phyloP scores from a whole-genome alignment of 208 protist genomes.

The Lotmaria passim region DNA sequence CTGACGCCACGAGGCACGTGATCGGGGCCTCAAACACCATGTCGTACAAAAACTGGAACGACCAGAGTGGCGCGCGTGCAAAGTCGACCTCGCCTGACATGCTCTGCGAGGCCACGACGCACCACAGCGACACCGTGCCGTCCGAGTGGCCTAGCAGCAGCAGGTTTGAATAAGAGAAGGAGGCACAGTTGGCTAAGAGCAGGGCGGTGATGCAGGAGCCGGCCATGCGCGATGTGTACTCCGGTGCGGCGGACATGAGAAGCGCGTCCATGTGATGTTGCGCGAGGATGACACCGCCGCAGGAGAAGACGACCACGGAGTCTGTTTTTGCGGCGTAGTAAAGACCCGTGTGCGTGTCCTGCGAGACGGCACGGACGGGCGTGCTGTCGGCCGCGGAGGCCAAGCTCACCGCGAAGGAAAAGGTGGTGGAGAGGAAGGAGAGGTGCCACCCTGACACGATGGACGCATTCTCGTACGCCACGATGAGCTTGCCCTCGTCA shows the following conservation, averaged over 20 bases:
- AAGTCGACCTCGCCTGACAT: conserved; percentile 12
- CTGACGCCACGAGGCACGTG: conserved; percentile 19
- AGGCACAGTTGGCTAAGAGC: conserved; percentile 32
- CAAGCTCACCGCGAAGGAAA: conserved; percentile 43
- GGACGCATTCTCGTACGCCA: conserved; percentile 32
- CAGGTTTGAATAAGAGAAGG: conserved; percentile 29
- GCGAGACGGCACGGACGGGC: conserved; percentile 36
- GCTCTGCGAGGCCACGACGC: conserved; percentile 24
- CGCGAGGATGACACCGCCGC: conserved; percentile 42
- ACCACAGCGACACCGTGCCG: conserved; percentile 37
- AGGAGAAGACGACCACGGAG: conserved; percentile 45
- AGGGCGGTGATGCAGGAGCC: conserved; percentile 25
- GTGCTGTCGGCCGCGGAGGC: conserved; percentile 29
- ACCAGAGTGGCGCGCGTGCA: conserved; percentile 26
- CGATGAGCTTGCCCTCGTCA: conserved; percentile 48
- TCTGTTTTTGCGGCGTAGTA: conserved; percentile 49
- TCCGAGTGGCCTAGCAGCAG: conserved; percentile 30
- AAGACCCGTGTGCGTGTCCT: conserved; percentile 34
- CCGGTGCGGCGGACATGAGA: conserved; percentile 22
- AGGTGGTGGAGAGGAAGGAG: conserved; percentile 36
- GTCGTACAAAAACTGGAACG: conserved; percentile 31
- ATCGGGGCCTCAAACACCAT: conserved; percentile 29
- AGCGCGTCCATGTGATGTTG: conserved; percentile 32
- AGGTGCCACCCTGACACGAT: conserved; percentile 59
- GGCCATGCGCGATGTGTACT: conserved; percentile 22